Base-by-base conservation (phyloP, 108 stramenopile species). In the Seminavis robusta region DNA sequence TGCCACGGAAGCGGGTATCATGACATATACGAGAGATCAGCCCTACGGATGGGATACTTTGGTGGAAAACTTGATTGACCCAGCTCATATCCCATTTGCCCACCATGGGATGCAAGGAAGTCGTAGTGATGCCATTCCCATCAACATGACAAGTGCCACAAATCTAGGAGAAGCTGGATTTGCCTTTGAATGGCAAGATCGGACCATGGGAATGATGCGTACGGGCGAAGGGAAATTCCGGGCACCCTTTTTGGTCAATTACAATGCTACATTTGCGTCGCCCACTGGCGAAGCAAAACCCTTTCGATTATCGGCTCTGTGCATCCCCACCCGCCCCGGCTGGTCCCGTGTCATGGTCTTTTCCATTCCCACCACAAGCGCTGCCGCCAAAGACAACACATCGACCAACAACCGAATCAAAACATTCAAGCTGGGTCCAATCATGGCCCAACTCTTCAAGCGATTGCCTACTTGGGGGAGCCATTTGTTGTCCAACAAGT, bases 11-110 rank as follows among this genome's bases (percentile, higher is more conserved):
- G 6, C 9, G 41, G 41, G 17, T 21, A 21, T 17, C 41, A 21
- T 42, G 17, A 79, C 63, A 26, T 88, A 80, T 58, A 63, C 63
- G 23, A 52, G 94, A 21, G 89, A 93, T 17, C 28, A 93, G 38
- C 87, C 91, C 19, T 95, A 90, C 52, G 77, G 75, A 9, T 78
- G 55, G 33, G 94, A 92, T 49, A 76, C 83, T 13, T 45, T 92
- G 28, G 27, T 78, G 0, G 77, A 82, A 52, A 90, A 90, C 41
- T 73, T 90, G 30, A 75, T 81, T 58, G 79, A 95, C 59, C 84
- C 85, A 1, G 74, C 82, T 2, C 94, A 95, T 56, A 57, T 95
- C 17, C 89, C 91, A 1, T 95, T 86, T 78, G 93, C 69, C 0
- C 69, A 71, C 34, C 69, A 71, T 34, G 55, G 55, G 2, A 13